Conservation (phyloP, 495 filamentous ascomycete genomes). For the Halenospora varia region DNA sequence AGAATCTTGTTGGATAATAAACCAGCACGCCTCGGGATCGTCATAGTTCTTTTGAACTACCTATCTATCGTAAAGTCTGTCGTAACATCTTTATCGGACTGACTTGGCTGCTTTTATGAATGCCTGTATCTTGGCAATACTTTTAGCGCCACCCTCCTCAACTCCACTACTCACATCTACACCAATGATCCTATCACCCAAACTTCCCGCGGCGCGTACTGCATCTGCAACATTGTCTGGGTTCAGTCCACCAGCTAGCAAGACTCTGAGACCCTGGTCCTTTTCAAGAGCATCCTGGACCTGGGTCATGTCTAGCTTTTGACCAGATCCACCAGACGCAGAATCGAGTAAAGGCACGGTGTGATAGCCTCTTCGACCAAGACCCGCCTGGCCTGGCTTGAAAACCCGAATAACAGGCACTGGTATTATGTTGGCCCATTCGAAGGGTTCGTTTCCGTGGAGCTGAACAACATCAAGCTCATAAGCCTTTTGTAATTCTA, state of each 20-base stretch:
- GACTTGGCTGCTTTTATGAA: constrained; percentile 75
- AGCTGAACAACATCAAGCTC: constrained; percentile 89
- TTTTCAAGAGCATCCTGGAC: constrained; percentile 58
- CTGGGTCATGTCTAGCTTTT: constrained; percentile 61
- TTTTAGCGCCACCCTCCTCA: constrained; percentile 78
- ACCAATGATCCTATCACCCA: constrained; percentile 60
- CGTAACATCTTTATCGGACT: constrained; percentile 11
- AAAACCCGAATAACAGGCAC: constrained; percentile 88
- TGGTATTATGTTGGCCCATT: constrained; percentile 83
- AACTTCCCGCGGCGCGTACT: constrained; percentile 52
- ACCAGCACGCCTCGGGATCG: too few relatives aligned
- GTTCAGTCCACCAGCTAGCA: constrained; percentile 81
- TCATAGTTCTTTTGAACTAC: too few relatives aligned
- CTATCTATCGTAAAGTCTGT: neutral
- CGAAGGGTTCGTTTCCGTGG: constrained; percentile 85
- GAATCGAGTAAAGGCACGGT: constrained; percentile 80
- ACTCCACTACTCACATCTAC: constrained; percentile 95
- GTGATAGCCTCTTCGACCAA: constrained; percentile 77
- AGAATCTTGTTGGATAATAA: too few relatives aligned
- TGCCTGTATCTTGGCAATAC: constrained; percentile 71
- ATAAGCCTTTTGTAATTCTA: constrained; percentile 69
- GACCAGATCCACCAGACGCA: constrained; percentile 75
- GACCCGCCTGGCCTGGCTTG: constrained; percentile 61
- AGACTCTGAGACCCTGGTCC: constrained; percentile 57
- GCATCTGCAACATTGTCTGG: constrained; percentile 67